Evolutionary conservation across 108 stramenopile species (phyloP).

Genomic region (Aureococcus anophagefferens): DNA sequence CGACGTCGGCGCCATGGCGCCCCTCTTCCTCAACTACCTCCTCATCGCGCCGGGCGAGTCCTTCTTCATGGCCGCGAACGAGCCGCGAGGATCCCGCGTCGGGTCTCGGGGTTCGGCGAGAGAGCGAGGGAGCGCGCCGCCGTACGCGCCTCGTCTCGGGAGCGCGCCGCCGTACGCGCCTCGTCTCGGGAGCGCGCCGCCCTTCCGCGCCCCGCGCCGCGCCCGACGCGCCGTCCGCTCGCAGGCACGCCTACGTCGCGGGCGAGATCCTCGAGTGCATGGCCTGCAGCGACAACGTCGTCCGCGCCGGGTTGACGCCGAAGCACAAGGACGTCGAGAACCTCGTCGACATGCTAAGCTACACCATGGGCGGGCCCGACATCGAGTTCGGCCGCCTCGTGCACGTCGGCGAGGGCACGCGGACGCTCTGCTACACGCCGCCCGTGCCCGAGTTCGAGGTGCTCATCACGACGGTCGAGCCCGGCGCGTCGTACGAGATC

Average conservation of each 20-base stretch:
- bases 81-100: too few relatives aligned
- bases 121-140: too few relatives aligned
- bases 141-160: too few relatives aligned
- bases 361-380: slow-evolving; percentile 62
- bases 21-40: slow-evolving; percentile 72
- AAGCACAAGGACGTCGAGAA: slow-evolving; percentile 94
- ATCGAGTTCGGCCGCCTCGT: slow-evolving; percentile 60
- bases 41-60: slow-evolving; percentile 66
- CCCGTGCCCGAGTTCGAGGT: slow-evolving; percentile 70
- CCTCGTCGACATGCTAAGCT: slow-evolving; percentile 87
- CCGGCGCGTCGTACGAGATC: slow-evolving; percentile 44
- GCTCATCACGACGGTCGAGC: slow-evolving; percentile 52
- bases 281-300: slow-evolving; percentile 97
- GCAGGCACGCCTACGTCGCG: slow-evolving; percentile 88
- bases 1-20: slow-evolving; percentile 78
- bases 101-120: too few relatives aligned
- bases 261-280: slow-evolving; percentile 96
- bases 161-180: too few relatives aligned
- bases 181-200: too few relatives aligned
- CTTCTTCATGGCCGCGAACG: slow-evolving; percentile 81
- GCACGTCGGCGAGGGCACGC: slow-evolving; percentile 27
- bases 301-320: slow-evolving; percentile 93
- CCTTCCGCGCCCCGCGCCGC: too few relatives aligned
- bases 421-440: slow-evolving; percentile 64
- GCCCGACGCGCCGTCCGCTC: too few relatives aligned